A percentile compares a stretch with the other conserved stretches of the same genome.
Conservation (phyloP, 345 rosid genomes). For the Hypericum perforatum region DNA sequence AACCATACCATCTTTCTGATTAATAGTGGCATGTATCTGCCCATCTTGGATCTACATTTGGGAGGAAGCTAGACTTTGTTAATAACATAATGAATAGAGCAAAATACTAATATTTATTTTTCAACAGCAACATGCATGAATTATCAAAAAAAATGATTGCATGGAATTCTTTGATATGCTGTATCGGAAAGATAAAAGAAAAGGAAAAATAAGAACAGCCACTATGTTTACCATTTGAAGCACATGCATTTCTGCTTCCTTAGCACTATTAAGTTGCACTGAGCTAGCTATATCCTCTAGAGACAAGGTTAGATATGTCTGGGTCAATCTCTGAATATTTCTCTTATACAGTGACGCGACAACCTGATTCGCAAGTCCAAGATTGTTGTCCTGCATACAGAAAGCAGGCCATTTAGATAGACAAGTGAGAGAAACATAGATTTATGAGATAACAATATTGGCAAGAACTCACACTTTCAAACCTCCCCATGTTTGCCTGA, state of each 20-base stretch:
- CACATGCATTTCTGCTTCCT: conserved; percentile 97
- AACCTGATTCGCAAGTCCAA: conserved; percentile 90
- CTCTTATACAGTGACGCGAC: conserved; percentile 86
- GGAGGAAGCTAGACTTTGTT: no score
- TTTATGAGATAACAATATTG: neutral
- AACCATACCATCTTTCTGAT: conserved; percentile 99
- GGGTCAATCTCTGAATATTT: conserved; percentile 92
- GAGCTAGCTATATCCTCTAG: conserved; percentile 88
- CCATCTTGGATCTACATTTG: conserved; percentile 95
- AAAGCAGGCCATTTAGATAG: conserved; percentile 14
- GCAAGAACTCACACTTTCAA: conserved; percentile 50
- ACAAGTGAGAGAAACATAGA: neutral
- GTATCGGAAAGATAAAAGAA: no score
- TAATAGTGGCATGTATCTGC: conserved; percentile 88
- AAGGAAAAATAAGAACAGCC: no score
- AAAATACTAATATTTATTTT: no score
- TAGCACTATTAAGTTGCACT: conserved; percentile 63
- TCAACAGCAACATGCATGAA: no score
- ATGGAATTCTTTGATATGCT: no score
- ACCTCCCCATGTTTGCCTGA: conserved; percentile 39
- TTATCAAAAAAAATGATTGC: no score
- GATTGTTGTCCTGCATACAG: conserved; percentile 72
- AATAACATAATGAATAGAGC: no score
- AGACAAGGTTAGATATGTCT: conserved; percentile 86
- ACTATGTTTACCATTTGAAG: conserved; percentile 71